Conservation (phyloP, 352 stramenopile genomes). For the Elongisporangium anandrum region DNA sequence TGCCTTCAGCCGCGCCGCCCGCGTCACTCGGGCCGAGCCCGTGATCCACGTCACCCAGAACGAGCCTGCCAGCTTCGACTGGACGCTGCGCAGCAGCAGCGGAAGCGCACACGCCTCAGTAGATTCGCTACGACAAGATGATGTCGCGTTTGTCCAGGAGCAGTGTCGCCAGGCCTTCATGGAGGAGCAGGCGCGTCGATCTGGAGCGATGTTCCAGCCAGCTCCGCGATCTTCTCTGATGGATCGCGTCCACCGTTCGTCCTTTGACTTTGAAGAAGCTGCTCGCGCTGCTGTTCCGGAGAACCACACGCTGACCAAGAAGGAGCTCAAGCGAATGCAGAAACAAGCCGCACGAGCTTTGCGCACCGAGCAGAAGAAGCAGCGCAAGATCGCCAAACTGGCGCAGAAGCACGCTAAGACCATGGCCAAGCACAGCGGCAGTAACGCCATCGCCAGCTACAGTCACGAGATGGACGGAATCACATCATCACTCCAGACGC, state of each 20-base stretch:
- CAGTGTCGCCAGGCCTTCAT: background rate
- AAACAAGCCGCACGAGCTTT: constrained; percentile 22
- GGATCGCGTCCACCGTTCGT: background rate
- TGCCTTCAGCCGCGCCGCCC: background rate
- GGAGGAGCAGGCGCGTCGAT: background rate
- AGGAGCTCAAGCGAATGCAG: constrained; percentile 24
- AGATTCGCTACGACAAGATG: background rate
- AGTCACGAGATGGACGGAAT: constrained; percentile 1
- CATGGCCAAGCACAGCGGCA: constrained; percentile 10
- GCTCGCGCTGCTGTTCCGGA: constrained; percentile 3
- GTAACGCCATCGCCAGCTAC: background rate
- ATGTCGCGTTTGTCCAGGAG: background rate
- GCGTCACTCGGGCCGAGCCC: background rate
- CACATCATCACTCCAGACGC: background rate
- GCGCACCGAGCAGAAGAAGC: constrained; percentile 28
- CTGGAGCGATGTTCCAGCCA: background rate
- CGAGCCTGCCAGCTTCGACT: background rate
- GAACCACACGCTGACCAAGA: constrained; percentile 11
- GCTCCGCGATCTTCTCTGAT: background rate
- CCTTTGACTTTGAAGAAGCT: constrained; percentile 1
- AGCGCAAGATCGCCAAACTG: constrained; percentile 25
- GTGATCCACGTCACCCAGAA: background rate
- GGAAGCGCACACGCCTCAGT: background rate
- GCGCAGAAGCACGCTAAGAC: constrained; percentile 9
- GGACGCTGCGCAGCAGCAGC: background rate